Percentiles rank a stretch among this genome's conserved stretches.
Evolutionary conservation across 2,329 filamentous ascomycete species (phyloP).

Genomic region (Ascochyta clinopodiicola): DNA sequence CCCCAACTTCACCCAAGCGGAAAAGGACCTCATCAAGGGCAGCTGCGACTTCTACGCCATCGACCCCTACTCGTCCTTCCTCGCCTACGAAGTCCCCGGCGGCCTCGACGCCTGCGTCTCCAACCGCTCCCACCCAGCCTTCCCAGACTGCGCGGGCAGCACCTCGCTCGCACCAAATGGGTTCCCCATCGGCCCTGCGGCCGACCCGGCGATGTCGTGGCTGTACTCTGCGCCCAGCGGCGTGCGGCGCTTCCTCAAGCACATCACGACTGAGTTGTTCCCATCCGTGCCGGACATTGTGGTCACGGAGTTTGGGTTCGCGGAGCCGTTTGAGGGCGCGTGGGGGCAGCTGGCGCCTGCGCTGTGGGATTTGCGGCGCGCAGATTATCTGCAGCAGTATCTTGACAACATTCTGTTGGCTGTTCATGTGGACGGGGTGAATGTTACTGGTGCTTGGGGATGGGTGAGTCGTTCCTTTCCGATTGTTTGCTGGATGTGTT

Average conservation of each 20-base stretch:
- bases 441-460: conserved; percentile 52
- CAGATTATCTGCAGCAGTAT: conserved; percentile 53
- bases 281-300: conserved; percentile 51
- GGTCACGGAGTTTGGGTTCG: conserved; percentile 52
- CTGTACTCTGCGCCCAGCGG: conserved; percentile 50
- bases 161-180: conserved; percentile 46
- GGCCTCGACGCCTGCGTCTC: conserved; percentile 50
- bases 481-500: not conserved
- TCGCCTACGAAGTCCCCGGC: conserved; percentile 40
- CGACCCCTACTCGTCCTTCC: conserved; percentile 45
- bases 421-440: conserved; percentile 49
- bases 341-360: conserved; percentile 39
- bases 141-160: conserved; percentile 52
- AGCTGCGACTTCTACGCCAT: conserved; percentile 55
- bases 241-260: conserved; percentile 51
- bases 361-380: conserved; percentile 50
- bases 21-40: conserved; percentile 53
- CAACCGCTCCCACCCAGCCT: conserved; percentile 50
- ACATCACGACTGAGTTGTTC: conserved; percentile 53
- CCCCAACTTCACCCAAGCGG: conserved; percentile 46
- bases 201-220: conserved; percentile 52
- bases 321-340: conserved; percentile 50
- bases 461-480: conserved; percentile 42
- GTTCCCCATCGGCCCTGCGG: conserved; percentile 55
- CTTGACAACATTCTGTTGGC: conserved; percentile 51